Conservation (phyloP, 73 alveolate species). For the Paramecium sexaurelia region DNA sequence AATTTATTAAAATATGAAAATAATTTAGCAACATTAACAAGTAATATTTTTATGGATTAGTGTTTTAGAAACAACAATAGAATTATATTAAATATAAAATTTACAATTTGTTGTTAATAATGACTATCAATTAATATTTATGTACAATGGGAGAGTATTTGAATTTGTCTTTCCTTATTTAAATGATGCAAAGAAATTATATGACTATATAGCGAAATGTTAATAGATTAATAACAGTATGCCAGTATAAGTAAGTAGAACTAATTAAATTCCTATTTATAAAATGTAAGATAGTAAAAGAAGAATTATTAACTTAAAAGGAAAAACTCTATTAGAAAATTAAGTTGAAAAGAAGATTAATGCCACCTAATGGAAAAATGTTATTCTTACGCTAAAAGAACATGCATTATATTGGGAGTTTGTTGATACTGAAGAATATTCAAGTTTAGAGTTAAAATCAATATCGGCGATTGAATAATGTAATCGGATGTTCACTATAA, state of each 20-base stretch:
- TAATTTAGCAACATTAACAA: neutral
- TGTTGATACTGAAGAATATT: slow-evolving; percentile 1
- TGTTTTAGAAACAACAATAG: neutral
- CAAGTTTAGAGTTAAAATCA: neutral
- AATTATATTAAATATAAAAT: neutral
- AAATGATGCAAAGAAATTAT: neutral
- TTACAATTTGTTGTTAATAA: neutral
- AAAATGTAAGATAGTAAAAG: neutral
- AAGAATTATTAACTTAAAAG: neutral
- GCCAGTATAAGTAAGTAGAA: neutral
- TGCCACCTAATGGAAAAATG: slow-evolving; percentile 7
- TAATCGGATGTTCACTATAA: slow-evolving; percentile 1
- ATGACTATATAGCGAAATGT: neutral
- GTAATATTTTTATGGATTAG: neutral
- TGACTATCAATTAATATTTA: neutral
- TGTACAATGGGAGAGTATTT: neutral
- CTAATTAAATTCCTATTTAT: neutral
- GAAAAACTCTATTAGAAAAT: neutral
- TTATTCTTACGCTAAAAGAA: neutral
- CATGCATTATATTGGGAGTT: neutral
- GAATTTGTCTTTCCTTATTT: neutral
- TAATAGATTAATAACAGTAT: slow-evolving; percentile 10
- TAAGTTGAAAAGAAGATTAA: slow-evolving; percentile 23
- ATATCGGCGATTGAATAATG: neutral
- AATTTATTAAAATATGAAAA: neutral